Base-by-base conservation (phyloP, 176 grass and related monocot genomes). In the Pontederia crassipes region DNA sequence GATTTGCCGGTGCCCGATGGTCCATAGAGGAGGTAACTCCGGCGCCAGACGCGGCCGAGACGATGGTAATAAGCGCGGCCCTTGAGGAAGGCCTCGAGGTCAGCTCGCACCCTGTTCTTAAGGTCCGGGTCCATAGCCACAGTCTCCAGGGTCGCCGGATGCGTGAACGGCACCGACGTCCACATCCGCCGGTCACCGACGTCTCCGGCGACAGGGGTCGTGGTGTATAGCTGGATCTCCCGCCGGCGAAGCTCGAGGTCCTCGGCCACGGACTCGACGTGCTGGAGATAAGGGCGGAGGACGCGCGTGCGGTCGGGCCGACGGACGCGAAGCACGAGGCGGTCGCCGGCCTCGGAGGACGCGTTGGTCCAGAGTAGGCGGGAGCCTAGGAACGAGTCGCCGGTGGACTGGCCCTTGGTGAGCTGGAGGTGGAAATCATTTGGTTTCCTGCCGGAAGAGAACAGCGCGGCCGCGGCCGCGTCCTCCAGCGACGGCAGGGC, bases 1-100 rank as follows among this genome's bases (percentile, higher is more conserved):
- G 91, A 87, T 64, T 96, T 96, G 49, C 91, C 91, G 62, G 91
- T 96, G 55, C 91, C 91, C 8, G 83, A 28, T 0, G 83, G 69
- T n/a, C 91, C 91, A 55, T 96, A 69, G 4, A 96, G 78, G 20
- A 96, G 84, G 62, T 90, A 96, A 63, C 83, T 90, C 50, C 91
- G 83, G 4, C 86, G 86, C 91, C 91, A 96, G 8, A 87, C 80
- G 57, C 91, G 81, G 13, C 86, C 80, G 48, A 96, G 74, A 3
- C 79, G 81, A 63, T 80, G 81, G 78, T 96, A 96, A 75, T 87
- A 90, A 0, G 75, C 79, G 32, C 83, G 86, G 53, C 81, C 86
- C 18, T 85, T 85, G 62, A 87, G 69, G 77, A 90, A 96, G 20
- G 13, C 60, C 62, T 96, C 91, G 0, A 96, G 87, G 57, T 96